phyloP scores from a whole-genome alignment of 345 rosid species.

The Melaleuca alternifolia region DNA sequence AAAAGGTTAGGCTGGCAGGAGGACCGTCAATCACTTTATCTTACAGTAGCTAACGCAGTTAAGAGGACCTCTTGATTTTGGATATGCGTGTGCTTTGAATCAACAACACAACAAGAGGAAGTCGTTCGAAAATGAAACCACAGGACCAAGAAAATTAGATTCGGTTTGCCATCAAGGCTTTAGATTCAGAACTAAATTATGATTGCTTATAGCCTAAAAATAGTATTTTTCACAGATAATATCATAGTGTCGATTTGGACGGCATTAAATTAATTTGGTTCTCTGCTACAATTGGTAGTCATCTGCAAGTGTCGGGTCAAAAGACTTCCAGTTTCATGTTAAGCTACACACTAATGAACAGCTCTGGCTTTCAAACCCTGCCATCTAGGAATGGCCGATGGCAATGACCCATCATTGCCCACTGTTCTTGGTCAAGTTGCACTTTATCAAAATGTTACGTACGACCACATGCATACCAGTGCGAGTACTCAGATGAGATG shows the following conservation, averaged over 20 bases:
- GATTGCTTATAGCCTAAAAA: not conserved
- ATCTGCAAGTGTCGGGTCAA: not conserved
- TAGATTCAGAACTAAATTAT: not conserved
- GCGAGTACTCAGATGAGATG: not conserved
- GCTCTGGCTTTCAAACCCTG: not conserved
- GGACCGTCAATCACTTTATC: not conserved
- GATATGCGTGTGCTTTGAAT: not conserved
- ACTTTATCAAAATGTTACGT: not conserved
- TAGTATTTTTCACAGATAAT: not conserved
- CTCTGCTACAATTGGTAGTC: not conserved
- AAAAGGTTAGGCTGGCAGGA: not conserved
- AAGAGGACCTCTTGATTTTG: not conserved
- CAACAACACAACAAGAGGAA: not conserved
- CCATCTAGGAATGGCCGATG: not conserved
- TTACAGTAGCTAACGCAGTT: not conserved
- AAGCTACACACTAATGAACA: not conserved
- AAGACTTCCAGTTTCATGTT: not conserved
- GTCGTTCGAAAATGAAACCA: not conserved
- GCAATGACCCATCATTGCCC: not conserved
- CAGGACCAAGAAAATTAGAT: not conserved
- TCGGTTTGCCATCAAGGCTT: not conserved
- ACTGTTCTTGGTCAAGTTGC: not conserved
- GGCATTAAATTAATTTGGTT: not conserved
- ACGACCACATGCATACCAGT: not conserved
- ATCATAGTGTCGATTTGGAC: not conserved